A percentile compares a stretch with the other conserved stretches of the same genome.
These are phyloP conservation scores for Cryptococcus wingfieldii DNA, from an alignment of 1,284 basidiomycete genomes.

Conservation along the genomic window DNA sequence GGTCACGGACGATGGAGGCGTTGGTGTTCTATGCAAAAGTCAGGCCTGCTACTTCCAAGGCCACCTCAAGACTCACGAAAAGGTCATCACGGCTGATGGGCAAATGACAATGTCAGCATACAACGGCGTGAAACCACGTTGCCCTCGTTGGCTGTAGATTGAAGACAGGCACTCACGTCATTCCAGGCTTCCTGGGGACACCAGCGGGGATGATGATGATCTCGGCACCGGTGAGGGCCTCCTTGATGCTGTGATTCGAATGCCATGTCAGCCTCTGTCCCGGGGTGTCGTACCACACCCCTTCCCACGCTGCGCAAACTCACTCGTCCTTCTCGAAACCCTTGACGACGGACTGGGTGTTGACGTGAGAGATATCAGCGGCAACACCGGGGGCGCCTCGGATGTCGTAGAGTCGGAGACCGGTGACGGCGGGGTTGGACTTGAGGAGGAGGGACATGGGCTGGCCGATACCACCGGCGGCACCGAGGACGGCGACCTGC, in stretches of 20 bases:
- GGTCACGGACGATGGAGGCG: constrained; percentile 90
- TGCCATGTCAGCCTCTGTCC: background rate
- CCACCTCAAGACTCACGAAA: constrained; percentile 35
- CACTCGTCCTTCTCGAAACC: constrained; percentile 57
- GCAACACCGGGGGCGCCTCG: constrained; percentile 95
- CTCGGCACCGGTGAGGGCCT: constrained; percentile 77
- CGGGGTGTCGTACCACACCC: background rate
- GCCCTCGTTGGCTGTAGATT: background rate
- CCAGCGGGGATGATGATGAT: constrained; percentile 95
- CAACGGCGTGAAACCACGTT: background rate
- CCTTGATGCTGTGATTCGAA: constrained; percentile 60
- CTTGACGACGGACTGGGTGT: constrained; percentile 54
- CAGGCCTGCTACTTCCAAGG: background rate
- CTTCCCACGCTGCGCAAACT: constrained; percentile 50
- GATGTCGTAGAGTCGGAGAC: constrained; percentile 92
- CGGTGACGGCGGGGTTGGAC: constrained; percentile 72
- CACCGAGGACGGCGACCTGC: constrained; percentile 50
- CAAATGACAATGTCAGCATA: background rate
- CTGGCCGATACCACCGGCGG: constrained; percentile 69
- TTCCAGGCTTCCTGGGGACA: constrained; percentile 90
- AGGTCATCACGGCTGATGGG: constrained; percentile 46
- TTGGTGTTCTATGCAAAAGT: constrained; percentile 58
- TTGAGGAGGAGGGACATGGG: constrained; percentile 88
- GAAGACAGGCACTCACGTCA: constrained; percentile 63
- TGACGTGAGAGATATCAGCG: constrained; percentile 86